Percentiles rank a stretch among this genome's conserved stretches.
Conservation (phyloP, 2,329 filamentous ascomycete species). For the Harringtonia lauricola region DNA sequence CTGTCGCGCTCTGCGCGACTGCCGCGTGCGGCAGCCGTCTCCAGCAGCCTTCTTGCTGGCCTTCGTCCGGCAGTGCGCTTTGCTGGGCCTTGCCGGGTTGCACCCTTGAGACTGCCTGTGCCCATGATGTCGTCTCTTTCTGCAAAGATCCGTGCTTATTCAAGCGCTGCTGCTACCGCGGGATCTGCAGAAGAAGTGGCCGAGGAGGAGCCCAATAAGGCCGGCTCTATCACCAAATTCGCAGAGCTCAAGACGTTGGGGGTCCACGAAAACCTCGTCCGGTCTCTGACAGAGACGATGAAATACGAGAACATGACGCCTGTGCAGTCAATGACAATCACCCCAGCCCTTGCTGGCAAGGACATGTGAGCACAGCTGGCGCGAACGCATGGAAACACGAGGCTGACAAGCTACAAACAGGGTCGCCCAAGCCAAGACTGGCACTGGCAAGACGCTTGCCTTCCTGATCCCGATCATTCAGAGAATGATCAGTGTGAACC, state of each 20-base stretch:
- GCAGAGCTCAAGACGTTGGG: conserved; percentile 30
- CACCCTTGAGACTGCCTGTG: not conserved
- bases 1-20: conserved; percentile 10
- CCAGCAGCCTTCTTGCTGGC: conserved; percentile 2
- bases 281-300: conserved; percentile 61
- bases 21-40: conserved; percentile 4
- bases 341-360: conserved; percentile 63
- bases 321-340: conserved; percentile 78
- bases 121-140: not conserved
- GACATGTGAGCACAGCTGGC: conserved; percentile 58
- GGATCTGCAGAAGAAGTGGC: not conserved
- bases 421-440: conserved; percentile 90
- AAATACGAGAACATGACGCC: conserved; percentile 79
- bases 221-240: conserved; percentile 22
- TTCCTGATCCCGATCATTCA: conserved; percentile 84
- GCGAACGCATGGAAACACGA: not conserved
- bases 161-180: not conserved
- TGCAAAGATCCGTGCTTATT: conserved; percentile 4
- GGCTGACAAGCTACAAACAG: conserved; percentile 26
- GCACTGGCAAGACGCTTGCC: conserved; percentile 91
- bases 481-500: conserved; percentile 57
- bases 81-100: not conserved
- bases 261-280: conserved; percentile 55
- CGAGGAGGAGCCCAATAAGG: not conserved
- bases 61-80: conserved; percentile 1